Evolutionary conservation across 2,329 filamentous ascomycete genomes (phyloP).

Genomic region (Fusarium marasasianum): DNA sequence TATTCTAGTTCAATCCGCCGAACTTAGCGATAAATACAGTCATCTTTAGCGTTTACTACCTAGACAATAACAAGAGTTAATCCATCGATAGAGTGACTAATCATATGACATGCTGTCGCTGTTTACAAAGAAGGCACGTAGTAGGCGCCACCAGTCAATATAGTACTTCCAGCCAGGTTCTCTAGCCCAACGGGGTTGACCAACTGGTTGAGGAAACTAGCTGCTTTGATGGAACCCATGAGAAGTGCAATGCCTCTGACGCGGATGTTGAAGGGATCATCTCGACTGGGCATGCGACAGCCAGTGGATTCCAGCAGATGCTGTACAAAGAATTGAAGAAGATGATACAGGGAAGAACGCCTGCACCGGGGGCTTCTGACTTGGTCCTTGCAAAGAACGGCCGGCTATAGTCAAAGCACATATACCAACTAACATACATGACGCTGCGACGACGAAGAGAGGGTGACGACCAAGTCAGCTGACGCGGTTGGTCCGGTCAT

Average conservation of each 20-base stretch:
- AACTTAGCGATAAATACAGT: rapidly evolving
- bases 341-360: too few species aligned
- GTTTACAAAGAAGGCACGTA: rapidly evolving
- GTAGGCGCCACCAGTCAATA: background rate
- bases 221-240: background rate
- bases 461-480: too few species aligned
- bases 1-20: rapidly evolving
- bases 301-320: too few species aligned
- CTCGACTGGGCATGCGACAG: background rate
- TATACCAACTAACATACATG: too few species aligned
- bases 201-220: background rate
- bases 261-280: background rate
- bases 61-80: rapidly evolving
- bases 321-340: too few species aligned
- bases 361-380: too few species aligned
- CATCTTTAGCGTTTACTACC: background rate
- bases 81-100: rapidly evolving
- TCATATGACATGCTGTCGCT: rapidly evolving
- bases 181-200: background rate
- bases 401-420: too few species aligned
- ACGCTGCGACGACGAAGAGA: too few species aligned
- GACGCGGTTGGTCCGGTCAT: too few species aligned
- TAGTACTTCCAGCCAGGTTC: background rate
- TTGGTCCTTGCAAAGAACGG: too few species aligned
- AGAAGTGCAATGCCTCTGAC: background rate